These are phyloP conservation scores for Venturia nashicola DNA, from an alignment of 2,329 filamentous ascomycete genomes.

Conservation along the genomic window DNA sequence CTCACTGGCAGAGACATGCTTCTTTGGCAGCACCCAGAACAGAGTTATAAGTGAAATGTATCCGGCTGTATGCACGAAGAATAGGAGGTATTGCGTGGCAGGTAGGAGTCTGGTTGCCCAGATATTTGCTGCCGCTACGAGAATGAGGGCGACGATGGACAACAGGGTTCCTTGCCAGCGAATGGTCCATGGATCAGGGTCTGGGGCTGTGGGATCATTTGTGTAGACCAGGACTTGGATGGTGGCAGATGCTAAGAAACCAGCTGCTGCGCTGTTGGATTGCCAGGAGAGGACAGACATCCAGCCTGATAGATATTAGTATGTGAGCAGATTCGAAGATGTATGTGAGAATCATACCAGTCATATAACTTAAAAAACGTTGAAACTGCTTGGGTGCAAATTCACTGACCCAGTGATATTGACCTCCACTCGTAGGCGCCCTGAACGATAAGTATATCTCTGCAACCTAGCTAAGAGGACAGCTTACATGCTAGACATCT, in stretches of 20 bases:
- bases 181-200: conserved; percentile 19
- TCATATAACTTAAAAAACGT: conserved; percentile 12
- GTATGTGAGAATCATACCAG: conserved; percentile 5
- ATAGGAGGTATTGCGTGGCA: conserved; percentile 34
- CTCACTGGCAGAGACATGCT: conserved; percentile 24
- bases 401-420: conserved; percentile 23
- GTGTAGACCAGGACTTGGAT: conserved; percentile 27
- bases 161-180: conserved; percentile 38
- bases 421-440: conserved; percentile 16
- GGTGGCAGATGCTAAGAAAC: conserved; percentile 12
- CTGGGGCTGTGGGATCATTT: conserved; percentile 20
- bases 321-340: not conserved
- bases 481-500: conserved; percentile 12
- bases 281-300: conserved; percentile 12
- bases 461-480: not conserved
- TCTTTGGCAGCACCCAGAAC: conserved; percentile 23
- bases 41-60: conserved; percentile 40
- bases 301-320: conserved; percentile 8
- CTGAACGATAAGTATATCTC: not conserved
- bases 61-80: conserved; percentile 38
- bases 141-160: conserved; percentile 29
- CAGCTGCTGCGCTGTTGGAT: conserved; percentile 5
- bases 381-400: conserved; percentile 11
- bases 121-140: conserved; percentile 31
- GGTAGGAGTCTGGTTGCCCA: conserved; percentile 31